Percentiles rank a stretch among this genome's conserved stretches.
Evolutionary conservation across 1,284 basidiomycete genomes (phyloP).

Genomic region (Cutaneotrichosporon arboriforme): DNA sequence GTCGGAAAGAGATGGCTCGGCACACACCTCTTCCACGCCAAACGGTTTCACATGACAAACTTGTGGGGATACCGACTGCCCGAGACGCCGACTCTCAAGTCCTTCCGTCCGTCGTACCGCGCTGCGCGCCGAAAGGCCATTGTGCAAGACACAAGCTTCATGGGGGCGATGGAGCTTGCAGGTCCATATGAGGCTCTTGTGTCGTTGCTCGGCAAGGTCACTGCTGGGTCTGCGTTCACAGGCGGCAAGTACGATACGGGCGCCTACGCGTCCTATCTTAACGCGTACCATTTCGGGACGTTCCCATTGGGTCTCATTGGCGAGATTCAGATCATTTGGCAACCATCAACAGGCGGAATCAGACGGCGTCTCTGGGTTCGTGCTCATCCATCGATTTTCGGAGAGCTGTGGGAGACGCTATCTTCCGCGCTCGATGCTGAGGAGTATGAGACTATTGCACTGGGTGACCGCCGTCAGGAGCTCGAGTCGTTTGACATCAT

Average conservation of each 20-base stretch:
- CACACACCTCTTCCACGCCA: conserved; percentile 90
- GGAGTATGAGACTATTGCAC: conserved; percentile 51
- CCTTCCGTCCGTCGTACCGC: conserved; percentile 79
- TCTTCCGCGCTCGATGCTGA: neutral
- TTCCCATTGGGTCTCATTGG: conserved; percentile 69
- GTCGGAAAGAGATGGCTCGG: conserved; percentile 83
- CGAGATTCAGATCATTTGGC: conserved; percentile 71
- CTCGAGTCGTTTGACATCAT: conserved; percentile 78
- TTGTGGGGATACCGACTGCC: conserved; percentile 87
- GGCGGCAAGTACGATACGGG: conserved; percentile 50
- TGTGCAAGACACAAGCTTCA: conserved; percentile 81
- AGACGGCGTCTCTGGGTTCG: conserved; percentile 60
- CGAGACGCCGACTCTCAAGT: conserved; percentile 77
- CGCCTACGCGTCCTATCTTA: conserved; percentile 33
- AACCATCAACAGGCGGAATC: conserved; percentile 31
- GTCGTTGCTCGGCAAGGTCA: conserved; percentile 51
- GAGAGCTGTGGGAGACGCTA: conserved; percentile 51
- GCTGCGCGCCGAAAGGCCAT: conserved; percentile 76
- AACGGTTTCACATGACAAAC: conserved; percentile 84
- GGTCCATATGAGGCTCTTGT: conserved; percentile 59
- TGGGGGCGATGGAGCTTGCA: conserved; percentile 64
- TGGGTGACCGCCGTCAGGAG: conserved; percentile 63
- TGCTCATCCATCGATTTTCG: conserved; percentile 67
- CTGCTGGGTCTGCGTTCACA: conserved; percentile 29
- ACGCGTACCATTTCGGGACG: conserved; percentile 38